These are phyloP conservation scores for Yamadazyma trypodendri DNA, from an alignment of 1,139 yeast species.

Conservation along the genomic window DNA sequence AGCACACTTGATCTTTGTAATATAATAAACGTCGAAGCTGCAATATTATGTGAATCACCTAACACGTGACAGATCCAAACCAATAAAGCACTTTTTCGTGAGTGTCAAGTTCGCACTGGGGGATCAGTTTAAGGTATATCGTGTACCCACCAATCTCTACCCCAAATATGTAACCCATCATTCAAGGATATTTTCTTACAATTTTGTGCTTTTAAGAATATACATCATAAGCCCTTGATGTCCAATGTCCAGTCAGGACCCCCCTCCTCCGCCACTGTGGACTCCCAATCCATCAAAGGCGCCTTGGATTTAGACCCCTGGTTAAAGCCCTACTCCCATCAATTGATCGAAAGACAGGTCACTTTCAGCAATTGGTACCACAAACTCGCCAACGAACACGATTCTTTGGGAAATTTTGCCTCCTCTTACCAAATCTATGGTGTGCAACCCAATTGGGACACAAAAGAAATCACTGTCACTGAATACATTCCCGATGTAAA, in stretches of 20 bases:
- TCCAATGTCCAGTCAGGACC: slow-evolving; percentile 2
- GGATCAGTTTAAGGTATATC: slow-evolving; percentile 1
- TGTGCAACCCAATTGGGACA: slow-evolving; percentile 55
- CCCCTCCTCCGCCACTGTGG: background rate
- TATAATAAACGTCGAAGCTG: no score
- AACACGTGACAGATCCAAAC: no score
- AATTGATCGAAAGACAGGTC: slow-evolving; percentile 39
- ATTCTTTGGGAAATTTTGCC: slow-evolving; percentile 51
- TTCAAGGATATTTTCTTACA: background rate
- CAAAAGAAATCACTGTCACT: slow-evolving; percentile 57
- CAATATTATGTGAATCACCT: no score
- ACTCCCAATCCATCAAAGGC: slow-evolving; percentile 38
- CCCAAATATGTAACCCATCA: background rate
- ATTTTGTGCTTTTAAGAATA: background rate
- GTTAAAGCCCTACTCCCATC: slow-evolving; percentile 75
- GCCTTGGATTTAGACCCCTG: slow-evolving; percentile 79
- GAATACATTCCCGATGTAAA: slow-evolving; percentile 92
- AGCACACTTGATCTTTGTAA: no score
- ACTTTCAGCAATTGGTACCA: slow-evolving; percentile 54
- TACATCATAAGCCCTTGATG: background rate
- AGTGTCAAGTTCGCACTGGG: no score
- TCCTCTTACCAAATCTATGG: slow-evolving; percentile 72
- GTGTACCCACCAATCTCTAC: background rate
- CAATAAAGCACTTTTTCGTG: no score
- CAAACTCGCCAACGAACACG: slow-evolving; percentile 43